phyloP scores from a whole-genome alignment of 129 eudicot species.

The Rutidosis leptorrhynchoides region DNA sequence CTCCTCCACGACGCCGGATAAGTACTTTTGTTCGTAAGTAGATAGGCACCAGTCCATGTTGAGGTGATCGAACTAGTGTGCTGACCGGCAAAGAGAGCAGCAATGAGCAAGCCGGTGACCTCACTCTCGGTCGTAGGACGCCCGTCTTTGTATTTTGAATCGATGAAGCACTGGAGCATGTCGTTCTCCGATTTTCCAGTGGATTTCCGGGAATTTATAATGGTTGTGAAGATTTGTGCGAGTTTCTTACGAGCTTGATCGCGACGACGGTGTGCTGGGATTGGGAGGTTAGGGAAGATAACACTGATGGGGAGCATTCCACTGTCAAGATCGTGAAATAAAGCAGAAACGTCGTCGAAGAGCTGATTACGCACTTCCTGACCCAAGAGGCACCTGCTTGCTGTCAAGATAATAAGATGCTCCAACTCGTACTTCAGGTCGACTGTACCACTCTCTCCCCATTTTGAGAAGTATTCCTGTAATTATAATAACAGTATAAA shows the following conservation, averaged over 20 bases:
- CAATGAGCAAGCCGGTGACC: slow-evolving; percentile 83
- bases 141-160: slow-evolving; percentile 92
- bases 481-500: slow-evolving; percentile 7
- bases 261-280: slow-evolving; percentile 87
- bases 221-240: slow-evolving; percentile 55
- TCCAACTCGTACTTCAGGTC: slow-evolving; percentile 82
- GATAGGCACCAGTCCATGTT: slow-evolving; percentile 98
- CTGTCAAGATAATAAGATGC: slow-evolving; percentile 79
- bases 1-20: slow-evolving; percentile 62
- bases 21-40: slow-evolving; percentile 55
- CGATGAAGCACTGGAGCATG: slow-evolving; percentile 83
- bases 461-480: slow-evolving; percentile 86
- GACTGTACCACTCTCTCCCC: slow-evolving; percentile 95
- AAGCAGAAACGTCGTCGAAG: slow-evolving; percentile 85
- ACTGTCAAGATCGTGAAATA: slow-evolving; percentile 83
- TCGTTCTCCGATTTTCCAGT: slow-evolving; percentile 64
- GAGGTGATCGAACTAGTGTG: too few species aligned
- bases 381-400: slow-evolving; percentile 87
- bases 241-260: slow-evolving; percentile 83
- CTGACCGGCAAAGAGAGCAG: slow-evolving; percentile 92
- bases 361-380: slow-evolving; percentile 88
- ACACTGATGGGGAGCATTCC: slow-evolving; percentile 99
- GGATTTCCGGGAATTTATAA: slow-evolving; percentile 66
- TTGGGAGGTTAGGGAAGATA: slow-evolving; percentile 83
- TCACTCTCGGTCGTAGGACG: slow-evolving; percentile 73